Conservation (phyloP, 495 filamentous ascomycete genomes). For the Annulohypoxylon stygium region DNA sequence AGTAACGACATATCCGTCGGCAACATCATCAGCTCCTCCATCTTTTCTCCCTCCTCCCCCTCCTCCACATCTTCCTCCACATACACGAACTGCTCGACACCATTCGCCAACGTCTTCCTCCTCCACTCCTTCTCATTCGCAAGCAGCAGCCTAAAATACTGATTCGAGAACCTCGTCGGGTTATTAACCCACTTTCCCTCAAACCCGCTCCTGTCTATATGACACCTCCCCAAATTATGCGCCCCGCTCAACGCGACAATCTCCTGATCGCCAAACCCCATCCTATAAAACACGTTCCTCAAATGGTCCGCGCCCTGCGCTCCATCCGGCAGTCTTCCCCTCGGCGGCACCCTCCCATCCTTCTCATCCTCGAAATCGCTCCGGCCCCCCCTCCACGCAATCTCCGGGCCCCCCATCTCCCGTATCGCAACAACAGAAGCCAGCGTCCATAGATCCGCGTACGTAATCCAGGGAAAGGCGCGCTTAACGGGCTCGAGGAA, state of each 20-base stretch:
- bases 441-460: constrained; percentile 73
- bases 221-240: constrained; percentile 72
- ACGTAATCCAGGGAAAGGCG: constrained; percentile 72
- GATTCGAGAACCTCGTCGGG: constrained; percentile 73
- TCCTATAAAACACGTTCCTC: constrained; percentile 70
- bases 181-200: constrained; percentile 74
- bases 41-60: constrained; percentile 67
- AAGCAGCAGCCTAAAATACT: constrained; percentile 70
- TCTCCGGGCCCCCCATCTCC: constrained; percentile 69
- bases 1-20: constrained; percentile 61
- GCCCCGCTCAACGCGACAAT: constrained; percentile 73
- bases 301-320: constrained; percentile 70
- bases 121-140: constrained; percentile 64
- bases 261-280: constrained; percentile 76
- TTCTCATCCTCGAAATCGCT: constrained; percentile 68
- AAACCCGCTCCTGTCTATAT: constrained; percentile 71
- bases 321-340: constrained; percentile 70
- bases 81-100: constrained; percentile 70
- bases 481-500: constrained; percentile 72
- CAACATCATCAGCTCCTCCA: constrained; percentile 69
- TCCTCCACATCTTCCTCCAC: constrained; percentile 67
- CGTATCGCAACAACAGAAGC: constrained; percentile 70
- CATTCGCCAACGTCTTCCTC: constrained; percentile 64
- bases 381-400: constrained; percentile 68
- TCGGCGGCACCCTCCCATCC: constrained; percentile 64